Evolutionary conservation across 345 rosid genomes (phyloP), one percentile per base, ranked within the genome.

Genomic region (Euclidium syriacum): DNA sequence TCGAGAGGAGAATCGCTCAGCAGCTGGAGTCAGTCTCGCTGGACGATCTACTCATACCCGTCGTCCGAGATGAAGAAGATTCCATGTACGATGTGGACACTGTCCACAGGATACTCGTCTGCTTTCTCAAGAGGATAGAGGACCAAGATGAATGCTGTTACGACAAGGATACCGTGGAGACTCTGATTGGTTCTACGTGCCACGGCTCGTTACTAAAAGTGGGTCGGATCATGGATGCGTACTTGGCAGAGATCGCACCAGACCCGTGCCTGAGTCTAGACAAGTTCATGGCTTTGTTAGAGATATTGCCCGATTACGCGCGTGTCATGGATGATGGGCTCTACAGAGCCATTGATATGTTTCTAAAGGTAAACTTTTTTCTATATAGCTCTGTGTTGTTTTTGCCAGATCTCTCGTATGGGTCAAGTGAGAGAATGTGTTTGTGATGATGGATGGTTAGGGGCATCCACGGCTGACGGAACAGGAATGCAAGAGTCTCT

Each of bases 31-130:
- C 70, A 84, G 90, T 73, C 55, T 72, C 48, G 0, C 80, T 87
- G 4, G 88, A 84, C 64, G 95, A 87, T 73, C 78, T 87, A 69
- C 82, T 87, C 20, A 87, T 87, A 33, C 90, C 90, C 2, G 80
- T 85, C 23, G 62, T 80, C 20, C 78, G 75, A 10, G 48, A 73
- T 2, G 88, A 86, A 6, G 90, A 84, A 6, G 90, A 84, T 58
- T 80, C 88, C 7, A 40, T 82, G 20, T 87, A 84, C 6, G 88
- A 87, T 56, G 75, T 84, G 4, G 90, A 87, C 58, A 74, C 85
- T 7, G 77, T 82, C 49, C 88, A 87, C 25, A 61, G 85, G 24
- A 80, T 87, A 66, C 64, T 87, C 1, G 67, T 82, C 23, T 79
- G 75, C 59, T 84, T 82, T 73, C 54, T 84, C 18, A 83, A 80